Conservation (phyloP, 306 rosid genomes). For the Hippophae rhamnoides region DNA sequence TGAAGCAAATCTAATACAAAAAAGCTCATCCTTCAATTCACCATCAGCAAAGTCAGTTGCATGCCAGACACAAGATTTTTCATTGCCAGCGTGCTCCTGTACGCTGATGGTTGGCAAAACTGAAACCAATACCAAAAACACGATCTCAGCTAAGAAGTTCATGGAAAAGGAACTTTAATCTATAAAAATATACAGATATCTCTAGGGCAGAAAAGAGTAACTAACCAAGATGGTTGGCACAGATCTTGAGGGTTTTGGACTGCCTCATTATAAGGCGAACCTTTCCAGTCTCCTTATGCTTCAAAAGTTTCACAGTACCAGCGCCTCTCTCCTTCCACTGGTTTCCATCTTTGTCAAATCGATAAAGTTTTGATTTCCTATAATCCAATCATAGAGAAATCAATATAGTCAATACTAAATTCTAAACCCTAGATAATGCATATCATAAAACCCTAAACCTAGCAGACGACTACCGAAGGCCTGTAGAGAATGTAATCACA, state of each 20-base stretch:
- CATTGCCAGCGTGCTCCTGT: conserved; percentile 94
- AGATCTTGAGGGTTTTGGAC: conserved; percentile 84
- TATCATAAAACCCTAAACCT: conserved; percentile 8
- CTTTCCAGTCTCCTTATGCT: conserved; percentile 55
- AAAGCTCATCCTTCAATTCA: conserved; percentile 88
- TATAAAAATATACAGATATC: neutral
- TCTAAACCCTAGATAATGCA: conserved; percentile 2
- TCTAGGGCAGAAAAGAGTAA: neutral
- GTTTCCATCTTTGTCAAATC: conserved; percentile 79
- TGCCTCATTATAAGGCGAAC: conserved; percentile 87
- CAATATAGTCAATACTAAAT: neutral
- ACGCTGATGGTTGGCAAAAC: conserved; percentile 68
- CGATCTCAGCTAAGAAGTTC: conserved; percentile 1
- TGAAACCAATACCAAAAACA: conserved; percentile 13
- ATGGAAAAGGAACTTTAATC: neutral
- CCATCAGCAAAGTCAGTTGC: conserved; percentile 93
- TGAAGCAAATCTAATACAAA: conserved; percentile 88
- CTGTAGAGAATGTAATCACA: neutral
- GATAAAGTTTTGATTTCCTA: conserved; percentile 86
- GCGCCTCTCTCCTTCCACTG: conserved; percentile 95
- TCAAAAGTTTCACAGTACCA: conserved; percentile 69
- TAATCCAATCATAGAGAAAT: conserved; percentile 2
- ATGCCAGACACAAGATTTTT: conserved; percentile 94
- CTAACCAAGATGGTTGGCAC: conserved; percentile 82
- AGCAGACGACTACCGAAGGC: neutral